Evolutionary conservation across 2,329 filamentous ascomycete species (phyloP), one percentile per base, ranked within the genome.

Genomic region (Mariannaea elegans): DNA sequence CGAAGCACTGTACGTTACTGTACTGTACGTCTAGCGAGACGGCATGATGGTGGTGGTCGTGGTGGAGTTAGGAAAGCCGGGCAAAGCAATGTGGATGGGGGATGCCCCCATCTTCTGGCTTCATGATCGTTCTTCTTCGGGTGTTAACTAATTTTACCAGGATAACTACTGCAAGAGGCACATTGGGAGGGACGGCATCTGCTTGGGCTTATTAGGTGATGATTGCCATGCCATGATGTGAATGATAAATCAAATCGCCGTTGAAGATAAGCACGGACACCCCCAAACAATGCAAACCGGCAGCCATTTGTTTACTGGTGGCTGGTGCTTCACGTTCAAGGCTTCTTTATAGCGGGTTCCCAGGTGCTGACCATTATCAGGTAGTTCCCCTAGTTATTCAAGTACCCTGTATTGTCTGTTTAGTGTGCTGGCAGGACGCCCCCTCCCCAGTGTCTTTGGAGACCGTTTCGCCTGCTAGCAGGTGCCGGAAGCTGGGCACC

Each of bases 401-500:
- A n/a, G n/a, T n/a, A n/a, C n/a, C n/a, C n/a, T n/a, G n/a, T n/a
- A n/a, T n/a, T n/a, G n/a, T n/a, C n/a, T n/a, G 39, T 63, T 34
- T 41, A 23, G 31, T 24, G 38, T 32, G 39, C 56, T 39, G 56
- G 49, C 42, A 24, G 49, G 5, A 9, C 32, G 7, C 34, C 50
- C 24, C 50, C 8, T 23, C 39, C 38, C 49, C 50, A 55, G 57
- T 49, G 23, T 21, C 27, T 59, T 56, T 49, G 49, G 47, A 29
- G 42, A 60, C 63, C 54, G 56, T 55, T 64, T 57, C 23, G 44
- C 44, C 45, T 65, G 54, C 42, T 65, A 66, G 63, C 46, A 59
- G 52, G 55, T 63, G 45, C 53, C 63, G 63, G 63, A 63, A 58
- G 38, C 16, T 54, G 59, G 42, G 27, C 32, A 45, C 54, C 32